Conservation (phyloP, 164 flowering plant genomes). For the Annona squamosa region DNA sequence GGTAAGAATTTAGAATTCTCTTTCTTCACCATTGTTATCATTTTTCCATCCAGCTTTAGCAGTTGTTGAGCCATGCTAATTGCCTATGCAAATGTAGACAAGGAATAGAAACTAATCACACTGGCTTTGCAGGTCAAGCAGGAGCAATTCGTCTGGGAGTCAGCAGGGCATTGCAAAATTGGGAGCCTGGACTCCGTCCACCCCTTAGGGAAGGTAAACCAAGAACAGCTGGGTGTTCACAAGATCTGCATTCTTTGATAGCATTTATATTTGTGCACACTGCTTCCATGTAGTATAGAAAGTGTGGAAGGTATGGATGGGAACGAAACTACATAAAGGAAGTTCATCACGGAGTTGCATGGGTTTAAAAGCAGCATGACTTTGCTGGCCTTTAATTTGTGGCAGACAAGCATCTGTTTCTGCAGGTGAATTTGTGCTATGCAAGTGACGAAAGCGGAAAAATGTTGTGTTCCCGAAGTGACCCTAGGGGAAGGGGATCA, state of each 20-base stretch:
- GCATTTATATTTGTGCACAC: too few relatives aligned
- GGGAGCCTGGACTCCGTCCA: conserved; percentile 92
- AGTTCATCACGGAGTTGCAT: neutral
- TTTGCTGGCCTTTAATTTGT: neutral
- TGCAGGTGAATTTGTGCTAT: too few relatives aligned
- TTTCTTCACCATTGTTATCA: neutral
- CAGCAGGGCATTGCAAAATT: conserved; percentile 90
- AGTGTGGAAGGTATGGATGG: neutral
- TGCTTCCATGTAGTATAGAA: neutral
- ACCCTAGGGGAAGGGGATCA: too few relatives aligned
- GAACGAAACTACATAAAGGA: neutral
- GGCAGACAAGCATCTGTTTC: neutral
- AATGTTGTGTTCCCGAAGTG: too few relatives aligned
- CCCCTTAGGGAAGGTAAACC: conserved; percentile 55
- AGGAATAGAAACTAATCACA: neutral
- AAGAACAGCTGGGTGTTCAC: too few relatives aligned
- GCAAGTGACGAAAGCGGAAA: too few relatives aligned
- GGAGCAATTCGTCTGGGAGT: conserved; percentile 89
- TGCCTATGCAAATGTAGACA: too few relatives aligned
- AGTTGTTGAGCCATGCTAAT: neutral
- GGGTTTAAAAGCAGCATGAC: neutral
- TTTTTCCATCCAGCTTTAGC: neutral
- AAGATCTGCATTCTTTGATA: too few relatives aligned
- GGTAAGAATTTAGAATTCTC: conserved; percentile 32
- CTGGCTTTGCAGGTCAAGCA: conserved; percentile 68